phyloP scores from a whole-genome alignment of 1,284 basidiomycete genomes.

The Malassezia vespertilionis region DNA sequence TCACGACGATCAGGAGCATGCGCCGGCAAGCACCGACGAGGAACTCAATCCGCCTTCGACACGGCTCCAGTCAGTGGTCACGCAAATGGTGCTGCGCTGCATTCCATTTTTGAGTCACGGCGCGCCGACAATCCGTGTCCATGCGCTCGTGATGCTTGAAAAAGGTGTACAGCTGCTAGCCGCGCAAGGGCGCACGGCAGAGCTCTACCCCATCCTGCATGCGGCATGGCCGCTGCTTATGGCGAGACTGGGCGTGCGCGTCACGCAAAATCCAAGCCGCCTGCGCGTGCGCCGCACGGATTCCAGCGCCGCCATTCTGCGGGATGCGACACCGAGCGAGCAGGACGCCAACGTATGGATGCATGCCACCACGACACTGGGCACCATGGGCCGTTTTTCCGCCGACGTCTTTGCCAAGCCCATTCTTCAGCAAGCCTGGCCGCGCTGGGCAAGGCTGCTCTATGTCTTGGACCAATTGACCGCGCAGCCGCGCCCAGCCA shows the following conservation, averaged over 20 bases:
- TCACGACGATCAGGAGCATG: background rate
- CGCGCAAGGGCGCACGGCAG: constrained; percentile 19
- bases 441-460: constrained; percentile 24
- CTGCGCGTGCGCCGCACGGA: background rate
- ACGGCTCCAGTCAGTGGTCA: constrained; percentile 8
- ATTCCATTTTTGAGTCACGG: constrained; percentile 19
- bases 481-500: background rate
- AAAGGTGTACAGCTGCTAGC: constrained; percentile 13
- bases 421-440: constrained; percentile 36
- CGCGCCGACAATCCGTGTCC: constrained; percentile 8
- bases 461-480: background rate
- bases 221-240: constrained; percentile 37
- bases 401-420: constrained; percentile 28
- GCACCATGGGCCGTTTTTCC: constrained; percentile 17
- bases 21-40: background rate
- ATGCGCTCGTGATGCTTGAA: constrained; percentile 11
- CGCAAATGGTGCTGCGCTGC: constrained; percentile 17
- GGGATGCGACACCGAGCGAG: constrained; percentile 15
- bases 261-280: background rate
- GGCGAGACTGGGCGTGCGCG: constrained; percentile 25
- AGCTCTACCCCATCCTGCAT: constrained; percentile 36
- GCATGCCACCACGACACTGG: constrained; percentile 25
- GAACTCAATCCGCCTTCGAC: constrained; percentile 8
- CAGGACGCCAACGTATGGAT: constrained; percentile 29
- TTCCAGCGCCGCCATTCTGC: background rate